Base-by-base conservation (phyloP, 176 grass and related monocot genomes). In the Triticum timopheevii region DNA sequence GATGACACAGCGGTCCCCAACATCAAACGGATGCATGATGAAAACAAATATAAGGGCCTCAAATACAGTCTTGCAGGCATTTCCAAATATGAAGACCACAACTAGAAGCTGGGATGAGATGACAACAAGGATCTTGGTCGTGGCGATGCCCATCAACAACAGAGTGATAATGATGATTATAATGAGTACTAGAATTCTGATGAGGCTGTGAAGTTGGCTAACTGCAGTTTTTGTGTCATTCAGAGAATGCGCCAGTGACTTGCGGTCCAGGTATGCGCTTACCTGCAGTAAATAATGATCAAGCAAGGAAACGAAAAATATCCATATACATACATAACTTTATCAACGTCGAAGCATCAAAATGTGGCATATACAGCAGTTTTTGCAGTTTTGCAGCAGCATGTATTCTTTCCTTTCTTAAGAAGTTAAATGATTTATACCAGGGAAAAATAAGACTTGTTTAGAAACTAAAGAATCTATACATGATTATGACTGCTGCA, bases 221-320 rank as follows among this genome's bases (percentile, higher is more conserved):
- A 99, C 94, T 59, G 97, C 97, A 0, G 97, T 99, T 87, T 99
- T 99, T 59, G 97, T 99, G 85, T 99, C 97, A 73, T 94, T 99
- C 80, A 99, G 82, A 61, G 97, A 99, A 90, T 94, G 97, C 10
- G 87, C 92, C 73, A 99, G 87, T 68, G 94, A 89, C 82, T 96
- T 99, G 28, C 97, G 90, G 44, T 99, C 97, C 2, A 91, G 88
- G 50, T 99, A 96, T 76, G 92, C 97, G 42, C 94, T 99, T 49
- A 95, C 89, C 94, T 95, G 78, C 49, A 89, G 70, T 38, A 56
- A 65, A 82, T 83, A 17, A 77, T 11, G 62, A 85, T 88, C 25
- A 85, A 79, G 31, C 42, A 77, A 44, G 10, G 30, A 88, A 82
- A 78, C 5, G 22, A 12, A 63, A 1, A 65, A 24, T 1, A 23